Evolutionary conservation across 2,329 filamentous ascomycete genomes (phyloP).

Genomic region (Paecilomyces sp.): DNA sequence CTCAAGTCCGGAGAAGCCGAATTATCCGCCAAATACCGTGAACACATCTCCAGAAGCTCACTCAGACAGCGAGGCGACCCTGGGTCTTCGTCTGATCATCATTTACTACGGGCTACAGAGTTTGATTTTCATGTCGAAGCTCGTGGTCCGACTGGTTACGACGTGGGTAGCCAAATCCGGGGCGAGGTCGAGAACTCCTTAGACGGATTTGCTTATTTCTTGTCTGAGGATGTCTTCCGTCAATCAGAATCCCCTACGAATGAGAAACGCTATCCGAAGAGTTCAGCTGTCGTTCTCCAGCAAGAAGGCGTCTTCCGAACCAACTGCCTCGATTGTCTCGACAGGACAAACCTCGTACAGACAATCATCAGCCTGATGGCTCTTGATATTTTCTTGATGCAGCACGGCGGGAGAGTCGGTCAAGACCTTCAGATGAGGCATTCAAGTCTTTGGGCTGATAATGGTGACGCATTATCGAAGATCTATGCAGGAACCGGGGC

Average conservation of each 20-base stretch:
- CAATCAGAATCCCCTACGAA: conserved; percentile 29
- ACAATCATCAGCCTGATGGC: conserved; percentile 94
- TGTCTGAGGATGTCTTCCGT: conserved; percentile 64
- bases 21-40: conserved; percentile 69
- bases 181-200: conserved; percentile 70
- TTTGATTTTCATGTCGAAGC: conserved; percentile 98
- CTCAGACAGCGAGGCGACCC: conserved; percentile 54
- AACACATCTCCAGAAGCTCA: conserved; percentile 67
- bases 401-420: conserved; percentile 60
- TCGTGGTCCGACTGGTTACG: conserved; percentile 76
- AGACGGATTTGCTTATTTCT: conserved; percentile 85
- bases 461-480: conserved; percentile 85
- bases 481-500: conserved; percentile 97
- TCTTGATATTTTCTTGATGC: conserved; percentile 72
- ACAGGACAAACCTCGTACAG: conserved; percentile 92
- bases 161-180: conserved; percentile 79
- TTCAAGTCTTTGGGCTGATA: conserved; percentile 92
- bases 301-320: conserved; percentile 95
- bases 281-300: conserved; percentile 65
- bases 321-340: conserved; percentile 92
- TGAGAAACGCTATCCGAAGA: conserved; percentile 33
- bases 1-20: conserved; percentile 81
- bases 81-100: conserved; percentile 55
- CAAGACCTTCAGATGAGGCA: conserved; percentile 89
- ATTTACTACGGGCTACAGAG: conserved; percentile 71